Evolutionary conservation across 2,329 filamentous ascomycete species (phyloP).

Genomic region (Phialophora tarda): DNA sequence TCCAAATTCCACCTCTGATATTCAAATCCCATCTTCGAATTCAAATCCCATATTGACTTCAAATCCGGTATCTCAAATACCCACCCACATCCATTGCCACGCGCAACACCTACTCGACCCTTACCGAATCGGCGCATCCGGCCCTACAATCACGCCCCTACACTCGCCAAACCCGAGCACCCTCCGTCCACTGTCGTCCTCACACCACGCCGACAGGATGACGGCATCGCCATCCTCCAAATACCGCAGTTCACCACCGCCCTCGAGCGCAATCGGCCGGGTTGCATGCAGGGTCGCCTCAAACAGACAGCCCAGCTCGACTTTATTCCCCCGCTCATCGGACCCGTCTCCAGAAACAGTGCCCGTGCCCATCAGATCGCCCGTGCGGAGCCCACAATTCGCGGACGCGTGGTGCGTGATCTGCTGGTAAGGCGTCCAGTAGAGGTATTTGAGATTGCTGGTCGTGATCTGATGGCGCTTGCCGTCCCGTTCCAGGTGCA

Average conservation of each 20-base stretch:
- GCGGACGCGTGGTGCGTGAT: conserved; percentile 39
- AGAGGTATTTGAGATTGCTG: conserved; percentile 40
- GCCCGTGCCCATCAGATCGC: conserved; percentile 42
- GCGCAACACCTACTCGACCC: not conserved
- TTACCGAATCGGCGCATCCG: conserved; percentile 12
- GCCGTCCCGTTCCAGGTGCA: conserved; percentile 31
- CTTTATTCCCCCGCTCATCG: conserved; percentile 28
- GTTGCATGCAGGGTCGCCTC: conserved; percentile 29
- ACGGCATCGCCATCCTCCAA: conserved; percentile 32
- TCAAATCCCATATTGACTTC: not conserved
- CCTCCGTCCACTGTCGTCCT: conserved; percentile 15
- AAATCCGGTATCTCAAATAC: too few relatives aligned
- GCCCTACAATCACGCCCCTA: conserved; percentile 24
- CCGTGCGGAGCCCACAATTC: conserved; percentile 38
- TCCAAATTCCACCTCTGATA: too few relatives aligned
- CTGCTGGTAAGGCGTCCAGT: conserved; percentile 42
- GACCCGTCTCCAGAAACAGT: conserved; percentile 36
- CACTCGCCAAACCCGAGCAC: conserved; percentile 34
- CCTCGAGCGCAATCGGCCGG: conserved; percentile 15
- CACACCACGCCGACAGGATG: conserved; percentile 32
- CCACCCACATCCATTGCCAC: not conserved
- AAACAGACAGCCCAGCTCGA: conserved; percentile 30
- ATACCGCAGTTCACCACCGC: conserved; percentile 22
- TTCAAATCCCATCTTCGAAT: too few relatives aligned
- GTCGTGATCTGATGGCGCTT: conserved; percentile 34